Conservation (phyloP, 2,329 filamentous ascomycete species). For the Cladosporium halotolerans region DNA sequence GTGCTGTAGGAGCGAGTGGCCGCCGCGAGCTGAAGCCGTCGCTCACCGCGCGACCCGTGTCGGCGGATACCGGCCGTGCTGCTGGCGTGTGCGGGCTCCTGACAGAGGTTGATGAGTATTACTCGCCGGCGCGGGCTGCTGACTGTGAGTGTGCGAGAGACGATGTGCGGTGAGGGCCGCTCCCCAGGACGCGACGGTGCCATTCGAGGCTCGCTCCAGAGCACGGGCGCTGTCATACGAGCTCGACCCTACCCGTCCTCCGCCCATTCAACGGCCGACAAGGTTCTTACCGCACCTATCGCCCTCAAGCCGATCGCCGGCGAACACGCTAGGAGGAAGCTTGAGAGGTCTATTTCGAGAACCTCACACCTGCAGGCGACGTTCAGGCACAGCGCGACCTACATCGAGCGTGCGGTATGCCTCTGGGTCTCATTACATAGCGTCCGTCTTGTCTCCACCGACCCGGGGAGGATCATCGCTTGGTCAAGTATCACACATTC, state of each 20-base stretch:
- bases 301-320: conserved; percentile 8
- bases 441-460: conserved; percentile 11
- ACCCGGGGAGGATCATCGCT: conserved; percentile 8
- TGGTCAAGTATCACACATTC: conserved; percentile 12
- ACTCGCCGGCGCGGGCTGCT: neutral
- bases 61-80: too few species aligned
- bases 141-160: conserved; percentile 1
- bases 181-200: conserved; percentile 5
- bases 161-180: conserved; percentile 6
- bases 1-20: too few species aligned
- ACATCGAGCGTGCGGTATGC: conserved; percentile 10
- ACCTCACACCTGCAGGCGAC: conserved; percentile 11
- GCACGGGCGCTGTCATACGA: conserved; percentile 11
- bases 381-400: conserved; percentile 9
- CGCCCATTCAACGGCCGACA: conserved; percentile 1
- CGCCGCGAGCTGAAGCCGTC: too few species aligned
- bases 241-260: conserved; percentile 7
- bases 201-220: conserved; percentile 1
- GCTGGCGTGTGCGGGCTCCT: too few species aligned
- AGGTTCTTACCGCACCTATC: conserved; percentile 12
- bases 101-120: too few species aligned
- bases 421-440: conserved; percentile 12
- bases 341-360: conserved; percentile 12
- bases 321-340: conserved; percentile 9
- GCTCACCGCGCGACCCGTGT: too few species aligned